Conservation (phyloP, 2,329 filamentous ascomycete genomes). For the Didymella arachidicola region DNA sequence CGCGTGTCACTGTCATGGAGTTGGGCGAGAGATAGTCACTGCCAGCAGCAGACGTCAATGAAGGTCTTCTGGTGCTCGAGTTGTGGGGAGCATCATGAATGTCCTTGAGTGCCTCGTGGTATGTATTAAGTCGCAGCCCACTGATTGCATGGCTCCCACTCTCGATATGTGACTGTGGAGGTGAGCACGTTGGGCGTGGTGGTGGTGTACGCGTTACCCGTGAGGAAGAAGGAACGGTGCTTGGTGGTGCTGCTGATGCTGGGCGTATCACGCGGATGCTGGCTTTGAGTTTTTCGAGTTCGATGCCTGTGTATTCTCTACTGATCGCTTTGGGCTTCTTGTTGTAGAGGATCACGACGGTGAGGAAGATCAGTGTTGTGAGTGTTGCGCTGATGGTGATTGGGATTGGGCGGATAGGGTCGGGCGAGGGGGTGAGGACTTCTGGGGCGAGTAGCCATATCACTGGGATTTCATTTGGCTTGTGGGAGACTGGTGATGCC, state of each 20-base stretch:
- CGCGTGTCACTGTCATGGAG: no score
- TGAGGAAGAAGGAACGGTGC: background rate
- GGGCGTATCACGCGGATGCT: background rate
- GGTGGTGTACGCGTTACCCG: background rate
- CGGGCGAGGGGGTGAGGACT: background rate
- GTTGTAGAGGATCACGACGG: constrained; percentile 5
- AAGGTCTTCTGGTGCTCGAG: background rate
- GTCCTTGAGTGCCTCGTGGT: background rate
- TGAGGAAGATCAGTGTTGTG: constrained; percentile 6
- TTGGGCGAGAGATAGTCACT: background rate
- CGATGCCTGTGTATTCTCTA: background rate
- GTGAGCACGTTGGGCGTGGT: background rate
- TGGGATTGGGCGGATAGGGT: constrained; percentile 5
- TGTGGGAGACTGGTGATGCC: background rate
- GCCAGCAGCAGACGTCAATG: background rate
- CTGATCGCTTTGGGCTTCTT: background rate
- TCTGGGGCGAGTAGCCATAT: constrained; percentile 15
- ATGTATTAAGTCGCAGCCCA: background rate
- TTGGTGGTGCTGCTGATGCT: no score
- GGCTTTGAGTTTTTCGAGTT: background rate
- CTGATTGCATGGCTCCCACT: background rate
- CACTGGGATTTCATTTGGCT: background rate
- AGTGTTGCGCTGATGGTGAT: constrained; percentile 17
- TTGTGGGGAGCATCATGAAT: background rate
- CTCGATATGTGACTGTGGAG: background rate